Percentiles rank a stretch among this genome's conserved stretches.
These are phyloP conservation scores for Lasiosphaeria hispida DNA, from an alignment of 495 filamentous ascomycete species.

Conservation along the genomic window DNA sequence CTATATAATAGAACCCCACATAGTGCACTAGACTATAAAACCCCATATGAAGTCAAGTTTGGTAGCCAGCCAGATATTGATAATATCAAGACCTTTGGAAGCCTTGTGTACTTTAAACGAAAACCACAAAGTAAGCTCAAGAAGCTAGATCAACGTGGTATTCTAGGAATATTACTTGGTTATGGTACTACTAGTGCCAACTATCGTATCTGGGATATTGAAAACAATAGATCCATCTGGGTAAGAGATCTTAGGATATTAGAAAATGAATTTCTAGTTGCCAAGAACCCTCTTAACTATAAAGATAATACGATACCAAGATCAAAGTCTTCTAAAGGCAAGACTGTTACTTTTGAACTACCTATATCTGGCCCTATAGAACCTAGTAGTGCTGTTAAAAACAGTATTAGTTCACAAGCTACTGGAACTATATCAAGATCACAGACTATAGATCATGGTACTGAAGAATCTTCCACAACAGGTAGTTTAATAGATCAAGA, in stretches of 20 bases:
- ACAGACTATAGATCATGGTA: background rate
- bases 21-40: constrained; percentile 3
- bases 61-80: background rate
- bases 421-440: background rate
- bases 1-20: background rate
- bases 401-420: no score
- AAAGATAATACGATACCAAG: background rate
- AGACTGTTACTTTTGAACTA: no score
- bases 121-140: background rate
- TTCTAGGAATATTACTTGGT: background rate
- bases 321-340: background rate
- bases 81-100: background rate
- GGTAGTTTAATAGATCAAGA: background rate
- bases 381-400: no score
- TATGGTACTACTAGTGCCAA: background rate
- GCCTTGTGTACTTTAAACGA: background rate
- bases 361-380: no score
- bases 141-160: background rate
- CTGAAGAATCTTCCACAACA: background rate
- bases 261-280: background rate
- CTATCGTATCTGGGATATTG: constrained; percentile 1
- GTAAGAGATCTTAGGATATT: constrained; percentile 8
- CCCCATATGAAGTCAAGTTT: constrained; percentile 3
- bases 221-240: constrained; percentile 4
- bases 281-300: constrained; percentile 1